Evolutionary conservation across 1,284 basidiomycete genomes (phyloP), one percentile per base, ranked within the genome.

Genomic region (Ceratobasidium papillatum): DNA sequence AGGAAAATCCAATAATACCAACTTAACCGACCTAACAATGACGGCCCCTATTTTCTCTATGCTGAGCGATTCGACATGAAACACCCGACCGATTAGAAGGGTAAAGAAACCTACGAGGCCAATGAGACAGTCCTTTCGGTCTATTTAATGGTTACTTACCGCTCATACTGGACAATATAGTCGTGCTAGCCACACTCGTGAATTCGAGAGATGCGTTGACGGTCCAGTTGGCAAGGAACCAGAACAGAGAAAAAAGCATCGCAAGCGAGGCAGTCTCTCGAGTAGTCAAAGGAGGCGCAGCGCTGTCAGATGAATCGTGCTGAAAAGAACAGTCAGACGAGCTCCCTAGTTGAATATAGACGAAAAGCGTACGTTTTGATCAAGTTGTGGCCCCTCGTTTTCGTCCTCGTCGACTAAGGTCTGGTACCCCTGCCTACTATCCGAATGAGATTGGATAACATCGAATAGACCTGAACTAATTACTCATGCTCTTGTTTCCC

Each of bases 171-270:
- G 93, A 92, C 63, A 98, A 82, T 52, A 98, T 92, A 2, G 95
- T 98, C 30, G 94, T 90, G 80, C 94, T 96, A 3, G 94, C 94
- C 30, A 98, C 96, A 78, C 90, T 94, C 0, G 96, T 98, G 81
- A 91, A 93, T 45, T 88, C 90, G 59, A 98, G 85, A 11, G 92
- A 86, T 0, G 90, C 90, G 81, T 96, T 97, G 56, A 96, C 83
- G 7, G 90, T 83, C 94, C 95, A 98, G 80, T 98, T 98, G 22
- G 96, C 96, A 51, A 91, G 85, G 79, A 98, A 97, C 95, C 94
- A 96, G 58, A 95, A 85, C 69, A 94, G 85, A 79, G 91, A 94
- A 82, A 97, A 98, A 75, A 87, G 83, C 2, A 88, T 84, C 0
- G 95, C 94, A 12, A 98, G 85, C 56, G 87, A 83, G 4, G 90